These are phyloP conservation scores for Daldinia sp. DNA, from an alignment of 2,329 filamentous ascomycete species.

Conservation along the genomic window DNA sequence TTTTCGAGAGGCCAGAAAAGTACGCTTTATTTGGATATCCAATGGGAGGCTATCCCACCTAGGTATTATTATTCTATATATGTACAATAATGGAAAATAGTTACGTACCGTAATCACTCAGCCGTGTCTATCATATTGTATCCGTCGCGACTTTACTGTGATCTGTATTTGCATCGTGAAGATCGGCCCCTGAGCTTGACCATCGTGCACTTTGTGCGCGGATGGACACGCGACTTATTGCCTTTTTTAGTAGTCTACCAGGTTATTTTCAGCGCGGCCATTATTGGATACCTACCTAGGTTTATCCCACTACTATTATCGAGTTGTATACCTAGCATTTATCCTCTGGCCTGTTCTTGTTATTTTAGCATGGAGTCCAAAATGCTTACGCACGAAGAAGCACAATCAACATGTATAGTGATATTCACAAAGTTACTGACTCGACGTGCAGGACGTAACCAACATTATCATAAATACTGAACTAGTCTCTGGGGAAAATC, in stretches of 20 bases:
- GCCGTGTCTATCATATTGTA: neutral
- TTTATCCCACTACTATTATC: too few species aligned
- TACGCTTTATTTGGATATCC: neutral
- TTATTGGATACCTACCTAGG: too few species aligned
- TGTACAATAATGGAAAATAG: neutral
- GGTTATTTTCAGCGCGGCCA: neutral
- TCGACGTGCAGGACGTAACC: too few species aligned
- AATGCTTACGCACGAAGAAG: too few species aligned
- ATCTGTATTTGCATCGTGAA: conserved; percentile 6
- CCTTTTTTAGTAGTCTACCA: neutral
- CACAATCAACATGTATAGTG: too few species aligned
- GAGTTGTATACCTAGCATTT: too few species aligned
- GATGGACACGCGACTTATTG: neutral
- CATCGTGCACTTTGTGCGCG: neutral
- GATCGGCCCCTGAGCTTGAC: neutral
- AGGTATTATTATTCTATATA: neutral
- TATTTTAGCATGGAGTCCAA: too few species aligned
- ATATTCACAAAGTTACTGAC: too few species aligned
- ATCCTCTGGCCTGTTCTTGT: too few species aligned
- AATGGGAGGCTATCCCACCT: neutral
- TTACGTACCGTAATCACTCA: neutral
- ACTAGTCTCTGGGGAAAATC: too few species aligned
- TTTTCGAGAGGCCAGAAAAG: neutral
- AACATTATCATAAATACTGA: too few species aligned
- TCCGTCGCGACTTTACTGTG: neutral